phyloP scores from a whole-genome alignment of 257 asterid species.

The Solanum infundibuliforme region DNA sequence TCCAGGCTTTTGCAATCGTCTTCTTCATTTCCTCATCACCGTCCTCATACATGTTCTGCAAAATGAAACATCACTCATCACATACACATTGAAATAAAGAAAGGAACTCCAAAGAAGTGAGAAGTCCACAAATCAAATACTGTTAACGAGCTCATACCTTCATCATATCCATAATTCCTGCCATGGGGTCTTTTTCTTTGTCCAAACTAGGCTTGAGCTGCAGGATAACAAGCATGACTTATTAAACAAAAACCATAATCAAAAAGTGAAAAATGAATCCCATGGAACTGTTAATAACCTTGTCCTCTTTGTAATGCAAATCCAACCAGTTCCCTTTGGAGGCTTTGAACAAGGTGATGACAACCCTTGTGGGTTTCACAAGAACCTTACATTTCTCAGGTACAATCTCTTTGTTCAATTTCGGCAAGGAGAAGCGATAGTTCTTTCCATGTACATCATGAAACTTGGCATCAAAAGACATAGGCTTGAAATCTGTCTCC shows the following conservation, averaged over 20 bases:
- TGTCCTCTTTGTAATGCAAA: slow-evolving; percentile 82
- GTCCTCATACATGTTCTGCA: slow-evolving; percentile 79
- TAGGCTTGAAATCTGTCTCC: slow-evolving; percentile 55
- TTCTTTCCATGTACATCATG: slow-evolving; percentile 79
- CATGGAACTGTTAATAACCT: slow-evolving; percentile 23
- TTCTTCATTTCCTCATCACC: slow-evolving; percentile 84
- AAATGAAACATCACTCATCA: neutral
- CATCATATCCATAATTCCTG: slow-evolving; percentile 90
- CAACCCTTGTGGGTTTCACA: slow-evolving; percentile 68
- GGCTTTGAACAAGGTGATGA: slow-evolving; percentile 54
- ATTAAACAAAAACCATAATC: neutral
- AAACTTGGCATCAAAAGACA: slow-evolving; percentile 60
- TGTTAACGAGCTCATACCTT: slow-evolving; percentile 30
- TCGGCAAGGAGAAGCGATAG: slow-evolving; percentile 69
- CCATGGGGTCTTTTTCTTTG: slow-evolving; percentile 76
- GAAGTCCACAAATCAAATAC: neutral
- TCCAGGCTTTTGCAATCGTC: slow-evolving; percentile 88
- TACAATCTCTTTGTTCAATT: slow-evolving; percentile 59
- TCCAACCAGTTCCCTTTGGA: slow-evolving; percentile 78
- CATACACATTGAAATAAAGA: neutral
- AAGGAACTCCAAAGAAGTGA: neutral
- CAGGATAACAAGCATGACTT: neutral
- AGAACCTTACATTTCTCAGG: slow-evolving; percentile 73
- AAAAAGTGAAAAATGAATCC: neutral
- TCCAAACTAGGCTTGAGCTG: slow-evolving; percentile 64